Base-by-base conservation (phyloP, 2,329 filamentous ascomycete genomes). In the Cryphonectria radicalis region DNA sequence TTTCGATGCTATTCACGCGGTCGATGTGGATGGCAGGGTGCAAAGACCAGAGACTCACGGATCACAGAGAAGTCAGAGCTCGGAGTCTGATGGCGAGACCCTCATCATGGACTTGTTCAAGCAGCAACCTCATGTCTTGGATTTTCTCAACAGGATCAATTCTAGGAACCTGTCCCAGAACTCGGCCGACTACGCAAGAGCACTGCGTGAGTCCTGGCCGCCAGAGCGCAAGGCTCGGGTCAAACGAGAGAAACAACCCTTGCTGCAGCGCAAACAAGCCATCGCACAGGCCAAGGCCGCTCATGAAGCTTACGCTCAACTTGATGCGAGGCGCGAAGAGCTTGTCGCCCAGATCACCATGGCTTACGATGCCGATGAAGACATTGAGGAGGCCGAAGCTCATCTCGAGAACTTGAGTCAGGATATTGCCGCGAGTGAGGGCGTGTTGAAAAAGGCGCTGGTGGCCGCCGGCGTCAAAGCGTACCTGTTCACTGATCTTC, bases 371-470 rank as follows among this genome's bases (percentile, higher is more conserved):
- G 82, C 86, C 13, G 83, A 83, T 35, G 76, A 85, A 19, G 84
- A 89, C 64, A 89, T 85, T 0, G 83, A 85, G 2, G 83, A 85
- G 13, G 85, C 87, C 32, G 87, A 89, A 74, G 76, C 77, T 46
- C 82, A 80, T 57, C 78, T 89, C 11, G 86, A 88, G 71, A 80
- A 84, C 50, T 76, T 89, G 53, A 82, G 82, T 14, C 81, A 81
- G 65, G 76, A 82, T 67, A 79, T 89, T 19, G 81, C 84, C 70
- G 76, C 79, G 53, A 82, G 82, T 72, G 86, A 87, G 73, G 77
- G 79, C 32, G 75, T 75, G 0, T 78, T 89, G 28, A 78, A 84
- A 37, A 77, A 77, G 60, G 78, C 79, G 22, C 79, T 89, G 0
- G 72, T 81, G 2, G 79, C 80, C n/a, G 83, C 83, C 10, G 85